Percentiles rank a stretch among this genome's conserved stretches.
These are phyloP conservation scores for Tulasnella sp. DNA, from an alignment of 768 basidiomycete species.

Conservation along the genomic window DNA sequence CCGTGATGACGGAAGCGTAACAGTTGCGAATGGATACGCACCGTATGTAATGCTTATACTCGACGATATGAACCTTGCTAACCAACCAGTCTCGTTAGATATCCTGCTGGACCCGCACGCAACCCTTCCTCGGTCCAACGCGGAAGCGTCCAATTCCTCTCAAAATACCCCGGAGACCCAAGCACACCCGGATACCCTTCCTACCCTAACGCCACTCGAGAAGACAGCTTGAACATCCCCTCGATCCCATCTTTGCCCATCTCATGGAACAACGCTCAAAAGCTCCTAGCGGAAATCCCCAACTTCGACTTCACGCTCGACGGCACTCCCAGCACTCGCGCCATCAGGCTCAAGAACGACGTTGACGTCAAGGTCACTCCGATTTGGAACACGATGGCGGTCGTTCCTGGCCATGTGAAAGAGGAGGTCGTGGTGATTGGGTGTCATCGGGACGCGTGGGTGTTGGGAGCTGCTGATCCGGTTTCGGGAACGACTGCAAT, in stretches of 20 bases:
- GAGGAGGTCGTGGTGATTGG: constrained; percentile 83
- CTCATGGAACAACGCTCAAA: constrained; percentile 72
- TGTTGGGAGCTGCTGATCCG: constrained; percentile 71
- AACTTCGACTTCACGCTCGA: constrained; percentile 19
- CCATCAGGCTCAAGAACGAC: constrained; percentile 51
- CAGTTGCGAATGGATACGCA: constrained; percentile 60
- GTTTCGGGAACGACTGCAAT: constrained; percentile 69
- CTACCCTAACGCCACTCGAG: constrained; percentile 66
- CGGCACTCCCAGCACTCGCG: constrained; percentile 30
- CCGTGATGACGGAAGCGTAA: constrained; percentile 73
- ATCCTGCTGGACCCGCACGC: constrained; percentile 81
- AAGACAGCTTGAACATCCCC: constrained; percentile 48
- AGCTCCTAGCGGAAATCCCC: constrained; percentile 41
- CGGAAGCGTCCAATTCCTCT: constrained; percentile 67
- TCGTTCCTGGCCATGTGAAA: constrained; percentile 70
- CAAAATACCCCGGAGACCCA: constrained; percentile 52
- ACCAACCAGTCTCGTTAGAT: constrained; percentile 25
- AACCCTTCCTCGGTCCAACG: constrained; percentile 77
- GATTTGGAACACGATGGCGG: constrained; percentile 82
- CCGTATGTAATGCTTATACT: constrained; percentile 27
- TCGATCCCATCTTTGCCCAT: constrained; percentile 81
- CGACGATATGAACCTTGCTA: background rate
- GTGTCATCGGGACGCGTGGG: constrained; percentile 82
- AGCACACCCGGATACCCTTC: constrained; percentile 82
- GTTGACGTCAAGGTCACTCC: constrained; percentile 73